These are phyloP conservation scores for Piper betle DNA, from an alignment of 164 flowering plant species.

Conservation along the genomic window DNA sequence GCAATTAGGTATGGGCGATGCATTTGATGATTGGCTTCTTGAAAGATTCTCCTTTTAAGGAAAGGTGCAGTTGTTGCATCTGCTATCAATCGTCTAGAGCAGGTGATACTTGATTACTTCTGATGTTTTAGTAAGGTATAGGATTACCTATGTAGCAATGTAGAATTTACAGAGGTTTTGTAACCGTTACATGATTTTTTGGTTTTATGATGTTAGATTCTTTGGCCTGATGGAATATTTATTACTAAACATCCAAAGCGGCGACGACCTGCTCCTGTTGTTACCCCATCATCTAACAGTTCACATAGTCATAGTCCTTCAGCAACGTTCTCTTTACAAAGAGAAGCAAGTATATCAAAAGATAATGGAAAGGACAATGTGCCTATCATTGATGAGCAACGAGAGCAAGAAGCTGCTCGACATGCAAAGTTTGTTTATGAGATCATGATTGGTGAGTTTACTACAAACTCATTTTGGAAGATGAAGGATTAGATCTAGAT, in stretches of 20 bases:
- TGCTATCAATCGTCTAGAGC: constrained; percentile 63
- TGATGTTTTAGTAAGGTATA: neutral
- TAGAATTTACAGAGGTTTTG: no score
- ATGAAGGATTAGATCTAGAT: no score
- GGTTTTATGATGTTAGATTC: constrained; percentile 40
- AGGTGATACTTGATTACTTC: constrained; percentile 27
- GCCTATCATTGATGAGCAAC: constrained; percentile 34
- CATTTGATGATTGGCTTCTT: constrained; percentile 96
- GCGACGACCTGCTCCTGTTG: constrained; percentile 33
- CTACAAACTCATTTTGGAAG: neutral
- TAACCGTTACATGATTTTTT: no score
- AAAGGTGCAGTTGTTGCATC: constrained; percentile 86
- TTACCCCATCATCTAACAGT: constrained; percentile 9
- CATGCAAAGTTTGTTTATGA: constrained; percentile 85
- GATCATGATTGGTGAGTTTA: constrained; percentile 68
- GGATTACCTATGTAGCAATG: no score
- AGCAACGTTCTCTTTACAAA: constrained; percentile 28
- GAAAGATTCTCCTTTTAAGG: constrained; percentile 85
- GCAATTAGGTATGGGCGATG: constrained; percentile 99
- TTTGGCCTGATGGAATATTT: constrained; percentile 99
- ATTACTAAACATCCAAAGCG: constrained; percentile 90
- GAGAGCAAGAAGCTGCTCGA: constrained; percentile 53
- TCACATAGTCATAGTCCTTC: constrained; percentile 5
- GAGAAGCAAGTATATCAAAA: constrained; percentile 12
- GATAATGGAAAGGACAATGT: constrained; percentile 9